Evolutionary conservation across 768 basidiomycete species (phyloP), one percentile per base, ranked within the genome.

Genomic region (Rhodotorula kratochvilovae): DNA sequence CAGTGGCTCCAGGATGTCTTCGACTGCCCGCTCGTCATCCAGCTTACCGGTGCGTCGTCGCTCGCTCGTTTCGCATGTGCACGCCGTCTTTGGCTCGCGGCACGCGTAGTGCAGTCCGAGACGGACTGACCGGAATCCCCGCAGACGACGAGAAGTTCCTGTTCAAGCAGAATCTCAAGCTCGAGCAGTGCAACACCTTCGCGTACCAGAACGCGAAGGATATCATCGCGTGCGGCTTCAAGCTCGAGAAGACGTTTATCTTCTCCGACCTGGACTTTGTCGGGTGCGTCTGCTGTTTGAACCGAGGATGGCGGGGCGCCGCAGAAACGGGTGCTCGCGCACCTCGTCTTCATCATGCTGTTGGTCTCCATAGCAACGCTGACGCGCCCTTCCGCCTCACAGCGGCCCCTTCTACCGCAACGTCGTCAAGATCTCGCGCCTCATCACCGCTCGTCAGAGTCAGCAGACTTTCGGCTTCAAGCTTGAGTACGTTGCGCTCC

Each of bases 1-100:
- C 94, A 96, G 92, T 95, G 95, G 94, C 80, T 99, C 72, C 96
- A 99, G 81, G 91, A 93, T 66, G 91, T 95, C 29, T 97, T 99
- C 79, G 85, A 93, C 71, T 91, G 91, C 13, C 94, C 96, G 10
- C 83, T 97, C 43, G 96, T 99, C 68, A 84, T 99, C 67, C 96
- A 99, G 80, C 85, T 99, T 4, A 99, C 96, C 50, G 93, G 93
- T 90, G 66, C 57, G 84, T 60, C 43, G 8, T 58, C 23, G 11
- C 54, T 27, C 19, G 45, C 31, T 10, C 36, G 21, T 23, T 36
- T 33, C 5, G 48, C 5, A 11, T 2, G 48, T 1, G 25, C 16
- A 6, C 48, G 36, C 46, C n/a, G 2, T 19, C 10, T 23, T 1
- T 21, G 17, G 45, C 45, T 42, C 42, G 16, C 42, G 42, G n/a